Conservation (phyloP, 2,329 filamentous ascomycete genomes). For the Penicillium digitatum region DNA sequence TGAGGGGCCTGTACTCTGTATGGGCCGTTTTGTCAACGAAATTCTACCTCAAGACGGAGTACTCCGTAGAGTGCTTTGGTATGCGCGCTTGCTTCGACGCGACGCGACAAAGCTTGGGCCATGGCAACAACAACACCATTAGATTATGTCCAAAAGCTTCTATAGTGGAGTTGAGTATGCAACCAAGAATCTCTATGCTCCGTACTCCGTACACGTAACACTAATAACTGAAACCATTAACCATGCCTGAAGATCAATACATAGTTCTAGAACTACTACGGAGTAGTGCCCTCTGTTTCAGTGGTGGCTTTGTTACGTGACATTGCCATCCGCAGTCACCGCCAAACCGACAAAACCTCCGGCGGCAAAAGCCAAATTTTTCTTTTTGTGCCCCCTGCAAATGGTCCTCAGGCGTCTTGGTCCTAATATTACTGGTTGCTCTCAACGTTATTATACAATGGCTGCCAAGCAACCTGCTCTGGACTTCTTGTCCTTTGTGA, state of each 20-base stretch:
- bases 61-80: neutral
- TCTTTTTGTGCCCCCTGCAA: constrained; percentile 1
- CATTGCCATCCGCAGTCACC: constrained; percentile 6
- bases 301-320: neutral
- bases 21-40: constrained; percentile 1
- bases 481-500: constrained; percentile 90
- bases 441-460: constrained; percentile 26
- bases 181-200: neutral
- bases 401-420: constrained; percentile 10
- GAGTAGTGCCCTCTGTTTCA: neutral
- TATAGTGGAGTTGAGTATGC: neutral
- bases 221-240: neutral
- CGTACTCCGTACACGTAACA: too few relatives aligned
- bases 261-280: neutral
- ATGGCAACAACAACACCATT: constrained; percentile 17
- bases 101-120: constrained; percentile 18
- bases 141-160: constrained; percentile 7
- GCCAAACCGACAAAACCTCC: neutral
- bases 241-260: neutral
- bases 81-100: constrained; percentile 20
- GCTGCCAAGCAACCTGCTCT: constrained; percentile 53
- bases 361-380: constrained; percentile 3
- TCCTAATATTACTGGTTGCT: constrained; percentile 12
- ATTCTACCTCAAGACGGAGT: too few relatives aligned
- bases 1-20: neutral